Base-by-base conservation (phyloP, 352 stramenopile genomes). In the Phytopythium oedochilum region DNA sequence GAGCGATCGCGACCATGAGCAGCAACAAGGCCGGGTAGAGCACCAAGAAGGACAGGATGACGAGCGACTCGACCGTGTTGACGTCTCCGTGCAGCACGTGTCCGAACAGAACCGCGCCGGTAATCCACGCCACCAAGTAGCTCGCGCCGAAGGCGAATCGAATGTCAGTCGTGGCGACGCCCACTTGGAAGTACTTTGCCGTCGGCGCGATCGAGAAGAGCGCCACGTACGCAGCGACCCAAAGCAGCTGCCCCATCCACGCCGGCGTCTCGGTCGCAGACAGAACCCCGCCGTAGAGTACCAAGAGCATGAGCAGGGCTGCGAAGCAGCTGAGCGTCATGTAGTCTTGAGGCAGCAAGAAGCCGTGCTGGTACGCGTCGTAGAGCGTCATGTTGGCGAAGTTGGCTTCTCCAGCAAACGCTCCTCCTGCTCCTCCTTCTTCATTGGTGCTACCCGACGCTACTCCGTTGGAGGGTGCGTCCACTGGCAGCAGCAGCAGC, bases 21-120 rank as follows among this genome's bases (percentile, higher is more conserved):
- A 93, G 60, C 38, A 96, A 57, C 51, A 94, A 83, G 5, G 85
- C 73, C 40, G 87, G 87, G 32, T 92, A 95, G n/a, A 88, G 84
- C 10, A 93, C 68, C 7, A 94, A 46, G 17, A 91, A 60, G 1
- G 82, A 87, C 7, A 94, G 55, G 35, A 94, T 83, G 26, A 73
- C 75, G 36, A 94, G 71, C 31, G 84, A 76, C 38, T 88, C 83
- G n/a, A 91, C 67, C 39, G 68, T 47, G 56, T 92, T 92, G 46
- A 93, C 74, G 47, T 86, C 51, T 9, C 43, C 66, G 10, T 73
- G 57, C 46, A 94, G 59, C 10, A 81, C 73, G 14, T 63, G 65
- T 18, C 89, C 75, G 48, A 96, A 96, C 7, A 96, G 59, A 3
- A 87, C 69, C 10, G 89, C 73, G 0, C 82, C 83, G 3, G 78